A percentile compares a stretch with the other conserved stretches of the same genome.
Conservation (phyloP, 1,284 basidiomycete species). For the Paramarasmius palmivorus region DNA sequence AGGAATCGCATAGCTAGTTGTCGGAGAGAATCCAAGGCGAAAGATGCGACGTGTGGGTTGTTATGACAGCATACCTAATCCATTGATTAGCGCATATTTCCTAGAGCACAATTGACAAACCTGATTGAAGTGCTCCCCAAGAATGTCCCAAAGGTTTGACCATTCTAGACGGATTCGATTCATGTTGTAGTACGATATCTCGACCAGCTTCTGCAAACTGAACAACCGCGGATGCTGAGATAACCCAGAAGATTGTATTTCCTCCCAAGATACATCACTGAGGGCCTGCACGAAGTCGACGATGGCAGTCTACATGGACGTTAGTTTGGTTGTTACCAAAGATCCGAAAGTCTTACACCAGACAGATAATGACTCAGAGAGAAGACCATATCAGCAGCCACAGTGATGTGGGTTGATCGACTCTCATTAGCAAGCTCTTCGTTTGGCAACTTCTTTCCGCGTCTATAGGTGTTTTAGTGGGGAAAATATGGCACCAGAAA, state of each 20-base stretch:
- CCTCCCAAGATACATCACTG: slow-evolving; percentile 98
- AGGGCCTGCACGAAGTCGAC: slow-evolving; percentile 97
- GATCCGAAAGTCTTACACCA: slow-evolving; percentile 60
- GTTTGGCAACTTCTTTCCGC: slow-evolving; percentile 72
- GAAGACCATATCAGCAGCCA: slow-evolving; percentile 99
- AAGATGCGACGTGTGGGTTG: slow-evolving; percentile 96
- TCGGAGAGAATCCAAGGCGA: slow-evolving; percentile 96
- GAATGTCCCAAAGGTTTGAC: slow-evolving; percentile 97
- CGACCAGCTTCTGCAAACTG: slow-evolving; percentile 97
- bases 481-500: background rate
- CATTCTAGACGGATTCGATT: slow-evolving; percentile 97
- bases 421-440: slow-evolving; percentile 98
- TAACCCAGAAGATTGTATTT: slow-evolving; percentile 95
- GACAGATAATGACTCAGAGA: slow-evolving; percentile 93
- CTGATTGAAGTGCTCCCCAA: slow-evolving; percentile 99
- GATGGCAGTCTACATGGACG: slow-evolving; percentile 77
- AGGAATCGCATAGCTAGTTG: slow-evolving; percentile 98
- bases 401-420: slow-evolving; percentile 96
- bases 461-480: slow-evolving; percentile 34
- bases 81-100: slow-evolving; percentile 10
- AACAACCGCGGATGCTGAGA: slow-evolving; percentile 94
- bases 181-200: slow-evolving; percentile 99
- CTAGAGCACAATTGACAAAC: too few species aligned
- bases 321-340: slow-evolving; percentile 6
- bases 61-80: slow-evolving; percentile 92